Base-by-base conservation (phyloP, 2,329 filamentous ascomycete genomes). In the Aspergillus pseudoterreus region DNA sequence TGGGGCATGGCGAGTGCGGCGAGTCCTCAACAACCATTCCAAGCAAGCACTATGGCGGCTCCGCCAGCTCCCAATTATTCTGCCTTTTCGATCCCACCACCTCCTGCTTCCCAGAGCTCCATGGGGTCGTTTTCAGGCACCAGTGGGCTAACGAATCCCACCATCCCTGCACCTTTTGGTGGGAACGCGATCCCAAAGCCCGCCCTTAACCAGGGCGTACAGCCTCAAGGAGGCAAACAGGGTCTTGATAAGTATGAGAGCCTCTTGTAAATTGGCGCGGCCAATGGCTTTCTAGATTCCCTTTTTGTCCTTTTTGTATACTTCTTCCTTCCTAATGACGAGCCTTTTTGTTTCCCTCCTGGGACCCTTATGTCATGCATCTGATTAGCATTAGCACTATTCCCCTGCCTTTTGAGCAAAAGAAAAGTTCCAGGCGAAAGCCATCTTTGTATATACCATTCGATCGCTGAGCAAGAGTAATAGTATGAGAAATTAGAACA, bases 211-310 rank as follows among this genome's bases (percentile, higher is more conserved):
- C 60, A 60, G 21, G 60, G 59, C 48, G 50, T 50, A 49, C 57
- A n/a, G 58, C 64, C 45, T 54, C 62, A 15, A 54, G 58, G 39
- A 52, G 53, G 48, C 69, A 61, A 54, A 72, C 64, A 66, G 50
- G 79, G 79, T 1, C 61, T 82, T 52, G 80, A 82, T 64, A 79
- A 78, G 54, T 82, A 78, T 62, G 78, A 82, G 58, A 82, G 80
- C 64, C 70, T 83, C 55, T 61, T 82, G 53, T 83, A 58, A 64
- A 43, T 24, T 15, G 30, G 36, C n/a, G 15, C 11, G 39, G n/a
- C 24, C 21, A 22, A n/a, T 33, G 27, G 43, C n/a, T 45, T 27
- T 4, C n/a, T 27, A 39, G 27, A n/a, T 45, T 43, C 8, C 36
- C 50, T 43, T 45, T 43, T 43, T 49, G 32, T 27, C 24, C 48